Evolutionary conservation across 2,329 filamentous ascomycete species (phyloP), one percentile per base, ranked within the genome.

Genomic region (Ilyonectria mors-panacis): DNA sequence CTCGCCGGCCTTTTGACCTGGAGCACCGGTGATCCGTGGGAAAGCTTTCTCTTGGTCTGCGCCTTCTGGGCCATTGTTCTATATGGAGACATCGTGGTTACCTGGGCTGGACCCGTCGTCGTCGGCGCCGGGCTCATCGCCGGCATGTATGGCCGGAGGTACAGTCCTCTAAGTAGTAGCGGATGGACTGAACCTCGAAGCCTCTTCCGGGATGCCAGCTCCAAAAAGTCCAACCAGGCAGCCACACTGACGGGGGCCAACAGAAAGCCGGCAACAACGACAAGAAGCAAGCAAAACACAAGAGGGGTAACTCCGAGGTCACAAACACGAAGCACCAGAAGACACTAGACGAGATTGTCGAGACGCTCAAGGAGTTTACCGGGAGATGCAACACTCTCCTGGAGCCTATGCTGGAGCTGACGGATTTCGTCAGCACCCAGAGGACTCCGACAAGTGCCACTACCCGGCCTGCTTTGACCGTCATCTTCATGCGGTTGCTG

Each of bases 321-420:
- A 89, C 87, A 7, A 90, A 87, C 67, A 92, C 91, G 47, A 91
- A 92, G 66, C 93, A 96, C 75, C 94, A 97, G 76, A 98, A 98
- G 84, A 98, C 94, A 57, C 82, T 99, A 59, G 96, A 99, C 79
- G 96, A 99, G 82, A 99, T 99, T 67, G 93, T 99, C 63, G 95
- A 98, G 74, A 97, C 94, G 0, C 83, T 99, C 50, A 94, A 94
- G 79, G 91, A 94, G 71, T 94, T 99, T 73, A 98, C 95, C 0
- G 93, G 92, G 6, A 89, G 96, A 55, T 98, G 96, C 81, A 97
- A 98, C 79, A 92, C 97, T 59, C 85, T 99, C 19, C 87, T 98
- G 58, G 95, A 98, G 75, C 96, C 96, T 3, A 87, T 98, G 62
- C 85, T 97, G 50, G 91, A 93, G 70, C 86, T 98, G 79, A 98